Conservation (phyloP, 352 stramenopile genomes). For the Phytophthora foliorum region DNA sequence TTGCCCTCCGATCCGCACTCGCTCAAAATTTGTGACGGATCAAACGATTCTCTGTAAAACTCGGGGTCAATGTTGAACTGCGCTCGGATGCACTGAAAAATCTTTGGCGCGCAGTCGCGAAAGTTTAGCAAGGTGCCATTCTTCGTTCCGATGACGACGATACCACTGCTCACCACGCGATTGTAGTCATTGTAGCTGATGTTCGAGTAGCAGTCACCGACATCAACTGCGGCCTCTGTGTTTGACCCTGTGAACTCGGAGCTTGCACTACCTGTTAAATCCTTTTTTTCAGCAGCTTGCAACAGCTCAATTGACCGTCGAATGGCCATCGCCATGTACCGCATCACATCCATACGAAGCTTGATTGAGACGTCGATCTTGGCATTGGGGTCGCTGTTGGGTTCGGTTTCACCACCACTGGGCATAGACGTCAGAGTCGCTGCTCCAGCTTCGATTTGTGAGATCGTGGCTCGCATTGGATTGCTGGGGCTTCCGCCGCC, state of each 20-base stretch:
- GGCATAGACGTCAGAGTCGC: constrained; percentile 35
- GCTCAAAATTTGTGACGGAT: constrained; percentile 71
- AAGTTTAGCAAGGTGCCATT: constrained; percentile 73
- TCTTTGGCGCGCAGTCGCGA: constrained; percentile 77
- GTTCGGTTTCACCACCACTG: constrained; percentile 2
- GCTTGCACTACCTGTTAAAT: constrained; percentile 18
- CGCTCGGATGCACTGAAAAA: constrained; percentile 83
- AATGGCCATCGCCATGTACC: constrained; percentile 89
- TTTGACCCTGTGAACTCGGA: constrained; percentile 35
- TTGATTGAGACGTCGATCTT: constrained; percentile 84
- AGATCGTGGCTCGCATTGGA: constrained; percentile 26
- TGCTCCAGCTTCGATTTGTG: constrained; percentile 42
- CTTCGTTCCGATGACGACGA: constrained; percentile 75
- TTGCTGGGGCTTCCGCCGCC: constrained; percentile 15
- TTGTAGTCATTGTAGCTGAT: constrained; percentile 77
- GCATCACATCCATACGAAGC: constrained; percentile 87
- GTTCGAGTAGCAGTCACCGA: constrained; percentile 32
- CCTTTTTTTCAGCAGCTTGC: constrained; percentile 43
- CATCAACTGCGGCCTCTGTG: constrained; percentile 25
- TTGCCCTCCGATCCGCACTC: constrained; percentile 87
- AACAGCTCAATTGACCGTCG: constrained; percentile 75
- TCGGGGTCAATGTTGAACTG: constrained; percentile 78
- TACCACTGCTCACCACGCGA: constrained; percentile 70
- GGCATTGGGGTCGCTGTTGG: constrained; percentile 26
- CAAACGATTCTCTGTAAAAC: constrained; percentile 83